phyloP scores from a whole-genome alignment of 768 basidiomycete genomes.

The Pleurotus pulmonarius region DNA sequence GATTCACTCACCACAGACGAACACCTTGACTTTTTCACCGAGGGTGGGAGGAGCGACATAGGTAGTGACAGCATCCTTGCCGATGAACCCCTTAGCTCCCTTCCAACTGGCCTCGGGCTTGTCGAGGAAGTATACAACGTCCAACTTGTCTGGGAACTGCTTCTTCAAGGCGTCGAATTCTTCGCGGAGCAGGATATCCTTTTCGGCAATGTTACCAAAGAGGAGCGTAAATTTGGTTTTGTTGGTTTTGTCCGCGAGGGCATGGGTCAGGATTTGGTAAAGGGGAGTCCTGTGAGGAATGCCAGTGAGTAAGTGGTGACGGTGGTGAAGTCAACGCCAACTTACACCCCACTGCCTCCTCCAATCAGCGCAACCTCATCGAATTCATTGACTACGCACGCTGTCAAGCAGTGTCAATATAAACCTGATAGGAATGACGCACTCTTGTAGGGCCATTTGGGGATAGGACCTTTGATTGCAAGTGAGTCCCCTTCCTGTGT shows the following conservation, averaged over 20 bases:
- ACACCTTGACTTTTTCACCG: constrained; percentile 81
- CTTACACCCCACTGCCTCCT: constrained; percentile 91
- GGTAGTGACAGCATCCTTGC: constrained; percentile 66
- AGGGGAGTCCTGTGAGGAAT: constrained; percentile 61
- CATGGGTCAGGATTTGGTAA: constrained; percentile 77
- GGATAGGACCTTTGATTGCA: constrained; percentile 86
- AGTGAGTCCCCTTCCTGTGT: constrained; percentile 70
- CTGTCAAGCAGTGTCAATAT: neutral
- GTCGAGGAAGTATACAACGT: constrained; percentile 86
- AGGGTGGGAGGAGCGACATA: constrained; percentile 61
- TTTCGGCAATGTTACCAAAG: constrained; percentile 86
- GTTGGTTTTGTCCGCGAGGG: constrained; percentile 69
- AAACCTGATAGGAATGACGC: neutral
- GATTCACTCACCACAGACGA: constrained; percentile 52
- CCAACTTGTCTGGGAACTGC: constrained; percentile 66
- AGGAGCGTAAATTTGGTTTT: constrained; percentile 93
- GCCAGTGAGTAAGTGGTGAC: too few species aligned
- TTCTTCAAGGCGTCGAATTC: constrained; percentile 69
- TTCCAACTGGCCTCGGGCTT: constrained; percentile 53
- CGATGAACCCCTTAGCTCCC: constrained; percentile 76
- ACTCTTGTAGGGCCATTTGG: constrained; percentile 87
- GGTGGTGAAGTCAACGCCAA: constrained; percentile 6
- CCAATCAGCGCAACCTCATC: constrained; percentile 87
- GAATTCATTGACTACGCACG: constrained; percentile 64
- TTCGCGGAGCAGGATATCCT: constrained; percentile 85